Percentiles rank a stretch among this genome's conserved stretches.
These are phyloP conservation scores for Arctostaphylos glauca DNA, from an alignment of 148 eudicot genomes.

Conservation along the genomic window DNA sequence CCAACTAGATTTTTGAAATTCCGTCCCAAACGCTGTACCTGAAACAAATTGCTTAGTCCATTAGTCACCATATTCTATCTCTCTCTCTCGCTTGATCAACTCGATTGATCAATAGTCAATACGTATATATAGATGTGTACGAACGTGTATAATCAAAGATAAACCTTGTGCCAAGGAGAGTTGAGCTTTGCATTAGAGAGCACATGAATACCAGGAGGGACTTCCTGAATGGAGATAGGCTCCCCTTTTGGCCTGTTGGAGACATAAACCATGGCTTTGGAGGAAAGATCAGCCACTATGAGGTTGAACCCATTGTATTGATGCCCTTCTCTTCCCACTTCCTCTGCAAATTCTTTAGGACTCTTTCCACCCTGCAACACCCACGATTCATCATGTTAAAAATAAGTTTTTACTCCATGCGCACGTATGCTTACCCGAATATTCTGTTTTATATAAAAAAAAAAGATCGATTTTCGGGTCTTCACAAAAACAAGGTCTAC, in stretches of 20 bases:
- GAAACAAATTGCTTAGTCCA: background rate
- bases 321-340: conserved; percentile 47
- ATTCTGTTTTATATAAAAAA: no score
- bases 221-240: conserved; percentile 35
- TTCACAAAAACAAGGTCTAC: background rate
- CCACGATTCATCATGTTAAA: background rate
- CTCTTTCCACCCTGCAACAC: conserved; percentile 44
- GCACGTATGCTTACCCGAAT: background rate
- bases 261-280: conserved; percentile 61
- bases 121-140: background rate
- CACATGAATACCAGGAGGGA: conserved; percentile 64
- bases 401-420: background rate
- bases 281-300: conserved; percentile 49
- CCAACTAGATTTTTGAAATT: conserved; percentile 39
- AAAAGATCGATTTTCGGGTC: background rate
- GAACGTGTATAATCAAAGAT: no score
- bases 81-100: background rate
- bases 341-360: conserved; percentile 61
- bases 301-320: conserved; percentile 71
- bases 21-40: conserved; percentile 52
- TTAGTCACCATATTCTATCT: background rate
- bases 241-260: conserved; percentile 62
- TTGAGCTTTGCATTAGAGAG: conserved; percentile 64
- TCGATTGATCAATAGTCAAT: no score
- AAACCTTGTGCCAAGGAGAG: conserved; percentile 77